phyloP scores from a whole-genome alignment of 768 basidiomycete species.

The Leccinum subgranulosum region DNA sequence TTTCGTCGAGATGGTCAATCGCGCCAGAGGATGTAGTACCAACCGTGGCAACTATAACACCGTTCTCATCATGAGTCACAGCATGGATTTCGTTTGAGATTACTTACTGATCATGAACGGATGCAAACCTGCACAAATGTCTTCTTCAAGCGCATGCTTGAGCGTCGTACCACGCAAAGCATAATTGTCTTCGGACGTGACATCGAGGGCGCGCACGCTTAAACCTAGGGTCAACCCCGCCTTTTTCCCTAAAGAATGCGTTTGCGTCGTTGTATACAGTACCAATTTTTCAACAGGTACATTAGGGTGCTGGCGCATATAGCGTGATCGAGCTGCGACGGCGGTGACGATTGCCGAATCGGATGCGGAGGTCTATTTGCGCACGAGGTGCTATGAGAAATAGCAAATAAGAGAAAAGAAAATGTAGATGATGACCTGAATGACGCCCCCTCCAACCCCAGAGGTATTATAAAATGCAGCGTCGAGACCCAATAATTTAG shows the following conservation, averaged over 20 bases:
- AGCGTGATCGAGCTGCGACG: conserved; percentile 74
- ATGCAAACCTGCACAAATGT: conserved; percentile 52
- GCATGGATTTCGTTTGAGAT: neutral
- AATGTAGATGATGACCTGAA: conserved; percentile 51
- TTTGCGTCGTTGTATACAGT: conserved; percentile 88
- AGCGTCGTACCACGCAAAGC: conserved; percentile 65
- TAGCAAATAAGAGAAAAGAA: neutral
- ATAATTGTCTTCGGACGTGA: conserved; percentile 59
- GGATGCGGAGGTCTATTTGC: conserved; percentile 72
- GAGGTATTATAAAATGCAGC: conserved; percentile 61
- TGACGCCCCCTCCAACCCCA: conserved; percentile 75
- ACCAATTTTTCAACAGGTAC: conserved; percentile 57
- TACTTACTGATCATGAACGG: conserved; percentile 77
- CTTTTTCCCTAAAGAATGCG: conserved; percentile 79
- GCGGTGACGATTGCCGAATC: conserved; percentile 75
- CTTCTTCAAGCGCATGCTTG: conserved; percentile 59
- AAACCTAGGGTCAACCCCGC: conserved; percentile 82
- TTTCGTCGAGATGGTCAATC: conserved; percentile 73
- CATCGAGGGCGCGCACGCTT: conserved; percentile 65
- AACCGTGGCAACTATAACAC: conserved; percentile 70
- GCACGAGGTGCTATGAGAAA: neutral
- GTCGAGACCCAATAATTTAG: conserved; percentile 68
- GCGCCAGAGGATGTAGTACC: conserved; percentile 92
- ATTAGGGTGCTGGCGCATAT: conserved; percentile 47
- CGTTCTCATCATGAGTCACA: neutral